Percentiles rank a stretch among this genome's conserved stretches.
phyloP scores from a whole-genome alignment of 2,329 filamentous ascomycete species.

The Bipolaris cookei region DNA sequence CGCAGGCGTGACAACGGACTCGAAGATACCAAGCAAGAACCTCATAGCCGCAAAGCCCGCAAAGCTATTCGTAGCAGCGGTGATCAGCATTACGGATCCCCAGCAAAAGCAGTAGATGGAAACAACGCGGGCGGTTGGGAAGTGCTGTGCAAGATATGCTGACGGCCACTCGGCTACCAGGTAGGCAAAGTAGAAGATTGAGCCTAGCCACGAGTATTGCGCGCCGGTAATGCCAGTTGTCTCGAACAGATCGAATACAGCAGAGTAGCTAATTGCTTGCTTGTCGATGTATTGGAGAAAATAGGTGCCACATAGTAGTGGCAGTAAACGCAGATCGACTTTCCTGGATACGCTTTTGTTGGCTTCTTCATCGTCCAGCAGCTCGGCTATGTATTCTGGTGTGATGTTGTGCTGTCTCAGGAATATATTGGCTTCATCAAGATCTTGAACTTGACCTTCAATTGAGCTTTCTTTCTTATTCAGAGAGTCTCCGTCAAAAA shows the following conservation, averaged over 20 bases:
- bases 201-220: constrained; percentile 63
- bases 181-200: constrained; percentile 61
- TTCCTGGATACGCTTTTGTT: constrained; percentile 50
- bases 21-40: constrained; percentile 32
- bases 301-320: constrained; percentile 59
- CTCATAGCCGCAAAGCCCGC: constrained; percentile 26
- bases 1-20: constrained; percentile 27
- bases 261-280: constrained; percentile 60
- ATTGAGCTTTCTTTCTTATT: constrained; percentile 1
- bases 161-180: constrained; percentile 30
- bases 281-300: constrained; percentile 65
- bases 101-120: constrained; percentile 28
- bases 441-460: constrained; percentile 43
- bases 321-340: constrained; percentile 60
- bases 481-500: neutral
- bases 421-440: constrained; percentile 59
- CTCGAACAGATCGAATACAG: constrained; percentile 62
- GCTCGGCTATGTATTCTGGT: constrained; percentile 51
- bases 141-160: constrained; percentile 39
- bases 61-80: constrained; percentile 31
- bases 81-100: constrained; percentile 27
- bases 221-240: constrained; percentile 56
- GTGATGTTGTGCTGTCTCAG: constrained; percentile 57
- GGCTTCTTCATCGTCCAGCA: constrained; percentile 53
- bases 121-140: constrained; percentile 43